Percentiles rank a stretch among this genome's conserved stretches.
Evolutionary conservation across 257 asterid genomes (phyloP).

Genomic region (Catharanthus roseus): DNA sequence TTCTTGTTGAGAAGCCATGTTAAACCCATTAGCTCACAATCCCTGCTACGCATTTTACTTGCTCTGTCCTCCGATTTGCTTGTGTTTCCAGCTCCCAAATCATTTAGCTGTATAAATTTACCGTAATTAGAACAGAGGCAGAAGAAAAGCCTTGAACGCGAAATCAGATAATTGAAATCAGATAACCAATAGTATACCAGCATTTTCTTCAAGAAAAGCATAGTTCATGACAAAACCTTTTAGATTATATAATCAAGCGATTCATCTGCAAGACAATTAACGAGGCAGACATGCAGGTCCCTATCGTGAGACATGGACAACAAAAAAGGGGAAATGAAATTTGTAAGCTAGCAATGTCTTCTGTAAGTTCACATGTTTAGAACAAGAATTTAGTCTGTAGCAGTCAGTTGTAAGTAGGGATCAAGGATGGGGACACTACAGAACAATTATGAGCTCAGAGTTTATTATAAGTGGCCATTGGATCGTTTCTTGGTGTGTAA

Average conservation of each 20-base stretch:
- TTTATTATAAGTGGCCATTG: not conserved
- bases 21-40: conserved; percentile 84
- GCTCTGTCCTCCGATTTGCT: conserved; percentile 45
- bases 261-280: not conserved
- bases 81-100: conserved; percentile 26
- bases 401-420: too few species aligned
- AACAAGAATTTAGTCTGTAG: too few species aligned
- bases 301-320: not conserved
- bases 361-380: not conserved
- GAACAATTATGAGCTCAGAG: not conserved
- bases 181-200: not conserved
- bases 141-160: too few species aligned
- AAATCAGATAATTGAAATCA: not conserved
- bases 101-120: conserved; percentile 54
- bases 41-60: conserved; percentile 55
- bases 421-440: not conserved
- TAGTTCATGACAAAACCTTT: not conserved
- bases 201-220: not conserved
- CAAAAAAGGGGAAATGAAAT: not conserved
- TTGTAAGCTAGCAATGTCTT: not conserved
- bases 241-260: not conserved
- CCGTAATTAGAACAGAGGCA: not conserved
- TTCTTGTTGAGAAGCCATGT: conserved; percentile 89
- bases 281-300: not conserved
- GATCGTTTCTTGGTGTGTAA: not conserved